phyloP scores from a whole-genome alignment of 495 filamentous ascomycete species.

The Penicillium pancosmium region DNA sequence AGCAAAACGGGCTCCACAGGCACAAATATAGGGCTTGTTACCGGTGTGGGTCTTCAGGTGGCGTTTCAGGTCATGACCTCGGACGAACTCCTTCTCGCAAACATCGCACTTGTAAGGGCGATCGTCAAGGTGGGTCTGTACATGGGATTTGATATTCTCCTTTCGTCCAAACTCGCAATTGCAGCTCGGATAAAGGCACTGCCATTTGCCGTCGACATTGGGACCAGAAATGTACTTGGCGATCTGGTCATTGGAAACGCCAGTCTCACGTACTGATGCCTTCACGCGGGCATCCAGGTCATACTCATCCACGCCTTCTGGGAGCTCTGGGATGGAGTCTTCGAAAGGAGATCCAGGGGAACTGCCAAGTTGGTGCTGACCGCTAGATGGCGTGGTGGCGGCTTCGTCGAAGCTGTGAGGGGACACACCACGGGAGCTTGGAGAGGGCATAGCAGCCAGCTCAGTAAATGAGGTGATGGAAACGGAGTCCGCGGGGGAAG shows the following conservation, averaged over 20 bases:
- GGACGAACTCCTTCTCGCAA: conserved; percentile 92
- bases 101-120: conserved; percentile 87
- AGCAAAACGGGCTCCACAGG: conserved; percentile 88
- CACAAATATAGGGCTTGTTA: conserved; percentile 88
- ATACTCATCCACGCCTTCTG: conserved; percentile 46
- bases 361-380: conserved; percentile 6
- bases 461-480: conserved; percentile 51
- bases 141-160: conserved; percentile 97
- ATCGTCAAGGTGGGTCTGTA: conserved; percentile 96
- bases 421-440: conserved; percentile 28
- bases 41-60: conserved; percentile 96
- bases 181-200: conserved; percentile 81
- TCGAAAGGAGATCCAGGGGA: conserved; percentile 32
- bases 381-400: conserved; percentile 29
- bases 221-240: conserved; percentile 81
- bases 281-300: conserved; percentile 52
- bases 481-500: conserved; percentile 55
- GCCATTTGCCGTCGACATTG: conserved; percentile 75
- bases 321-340: conserved; percentile 36
- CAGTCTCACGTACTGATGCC: conserved; percentile 66
- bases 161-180: conserved; percentile 85
- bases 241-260: conserved; percentile 86
- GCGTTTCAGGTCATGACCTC: conserved; percentile 94
- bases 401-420: conserved; percentile 35
- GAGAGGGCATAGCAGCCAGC: conserved; percentile 47